A percentile compares a stretch with the other conserved stretches of the same genome.
Evolutionary conservation across 2,329 filamentous ascomycete species (phyloP).

Genomic region (Colletotrichum sp.): DNA sequence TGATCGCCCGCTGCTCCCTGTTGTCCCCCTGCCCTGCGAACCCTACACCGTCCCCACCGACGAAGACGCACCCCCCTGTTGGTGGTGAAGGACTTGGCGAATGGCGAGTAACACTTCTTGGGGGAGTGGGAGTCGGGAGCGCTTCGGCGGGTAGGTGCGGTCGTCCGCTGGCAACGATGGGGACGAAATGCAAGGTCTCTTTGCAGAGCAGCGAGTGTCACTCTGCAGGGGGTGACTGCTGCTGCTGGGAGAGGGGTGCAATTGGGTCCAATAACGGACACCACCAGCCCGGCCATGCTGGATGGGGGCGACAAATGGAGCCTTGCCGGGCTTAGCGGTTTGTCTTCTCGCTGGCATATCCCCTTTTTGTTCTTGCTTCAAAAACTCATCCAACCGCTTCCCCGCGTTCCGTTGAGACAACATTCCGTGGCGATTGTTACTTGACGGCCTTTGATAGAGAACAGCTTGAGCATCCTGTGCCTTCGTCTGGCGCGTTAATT

Average conservation of each 20-base stretch:
- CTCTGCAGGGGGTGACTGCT: background rate
- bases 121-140: background rate
- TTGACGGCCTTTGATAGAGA: background rate
- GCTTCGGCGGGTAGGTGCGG: conserved; percentile 5
- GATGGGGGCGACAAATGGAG: conserved; percentile 9
- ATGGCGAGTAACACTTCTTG: background rate
- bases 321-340: conserved; percentile 19
- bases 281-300: background rate
- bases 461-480: background rate
- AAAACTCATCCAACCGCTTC: conserved; percentile 8
- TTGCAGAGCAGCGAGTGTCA: background rate
- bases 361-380: conserved; percentile 5
- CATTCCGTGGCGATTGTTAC: background rate
- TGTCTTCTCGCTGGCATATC: background rate
- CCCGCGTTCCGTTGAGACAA: background rate
- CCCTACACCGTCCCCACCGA: background rate
- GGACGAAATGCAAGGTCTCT: conserved; percentile 1
- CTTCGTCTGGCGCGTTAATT: background rate
- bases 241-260: background rate
- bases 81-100: background rate
- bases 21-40: background rate
- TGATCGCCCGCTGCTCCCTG: background rate
- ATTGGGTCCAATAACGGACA: conserved; percentile 6
- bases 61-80: background rate
- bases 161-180: background rate